Base-by-base conservation (phyloP, 1,139 yeast species). In the Spencermartinsiella ligniputridi region DNA sequence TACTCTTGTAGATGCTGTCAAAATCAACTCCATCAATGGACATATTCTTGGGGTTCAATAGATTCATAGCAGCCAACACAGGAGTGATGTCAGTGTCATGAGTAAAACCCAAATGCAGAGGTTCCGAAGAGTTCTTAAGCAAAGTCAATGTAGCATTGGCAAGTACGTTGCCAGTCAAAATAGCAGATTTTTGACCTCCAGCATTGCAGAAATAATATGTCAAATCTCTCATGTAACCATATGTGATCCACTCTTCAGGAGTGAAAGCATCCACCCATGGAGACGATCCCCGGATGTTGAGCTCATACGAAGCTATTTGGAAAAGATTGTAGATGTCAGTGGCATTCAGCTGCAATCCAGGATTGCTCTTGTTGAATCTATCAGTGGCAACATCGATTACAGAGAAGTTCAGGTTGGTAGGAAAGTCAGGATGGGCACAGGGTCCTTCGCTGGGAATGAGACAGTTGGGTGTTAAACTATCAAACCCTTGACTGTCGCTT, bases 11-110 rank as follows among this genome's bases (percentile, higher is more conserved):
- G n/a, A 68, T 64, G 42, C 71, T 64, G 46, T 67, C 64, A 52
- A 72, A 70, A 3, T 65, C 65, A 29, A 73, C 66, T 38, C 63
- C 53, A 47, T 64, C 64, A 40, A 59, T 53, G 22, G 68, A 62
- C 46, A 69, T 56, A 17, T 61, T 58, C 2, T 71, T 70, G 13
- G 67, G 64, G 43, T 64, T 66, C 24, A 74, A 69, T 39, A 79
- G 57, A 3, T 82, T 83, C 41, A 78, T 63, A 2, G 81, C 75
- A 20, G 79, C 62, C 43, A 75, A 66, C 52, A 70, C 72, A 30
- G 74, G 67, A 37, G 75, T 68, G 35, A 81, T 60, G 55, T 80
- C 81, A 36, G 78, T 68, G 57, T 81, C 86, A 58, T 81, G 88
- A 16, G 80, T 68, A 60, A 81, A 81, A 12, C 76, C 68, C 50